Evolutionary conservation across 352 stramenopile species (phyloP).

Genomic region (Phytophthora quininea): DNA sequence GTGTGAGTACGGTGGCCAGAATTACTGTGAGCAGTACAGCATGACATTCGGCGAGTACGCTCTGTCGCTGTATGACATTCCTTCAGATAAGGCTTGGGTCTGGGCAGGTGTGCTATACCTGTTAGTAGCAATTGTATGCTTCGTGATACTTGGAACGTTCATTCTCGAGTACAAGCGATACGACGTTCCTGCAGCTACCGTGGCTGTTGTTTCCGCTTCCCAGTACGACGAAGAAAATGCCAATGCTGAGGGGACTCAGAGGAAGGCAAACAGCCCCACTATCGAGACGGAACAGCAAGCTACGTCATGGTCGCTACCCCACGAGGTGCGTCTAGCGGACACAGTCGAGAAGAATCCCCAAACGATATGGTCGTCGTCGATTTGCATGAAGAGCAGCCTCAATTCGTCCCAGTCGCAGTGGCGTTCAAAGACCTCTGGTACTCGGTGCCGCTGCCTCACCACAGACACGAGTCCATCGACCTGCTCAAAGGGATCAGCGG

Average conservation of each 20-base stretch:
- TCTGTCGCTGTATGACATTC: slow-evolving; percentile 33
- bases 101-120: slow-evolving; percentile 30
- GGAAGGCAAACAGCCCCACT: slow-evolving; percentile 7
- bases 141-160: slow-evolving; percentile 27
- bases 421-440: slow-evolving; percentile 46
- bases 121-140: slow-evolving; percentile 22
- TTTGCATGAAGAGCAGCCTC: slow-evolving; percentile 14
- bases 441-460: slow-evolving; percentile 23
- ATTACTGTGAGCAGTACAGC: slow-evolving; percentile 35
- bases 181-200: slow-evolving; percentile 18
- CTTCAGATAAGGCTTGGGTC: slow-evolving; percentile 36
- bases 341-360: not conserved
- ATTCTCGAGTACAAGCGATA: slow-evolving; percentile 37
- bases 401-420: slow-evolving; percentile 33
- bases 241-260: not conserved
- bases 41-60: slow-evolving; percentile 41
- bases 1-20: slow-evolving; percentile 30
- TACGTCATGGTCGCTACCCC: slow-evolving; percentile 25
- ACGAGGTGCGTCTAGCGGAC: not conserved
- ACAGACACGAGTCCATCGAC: slow-evolving; percentile 45
- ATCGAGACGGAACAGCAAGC: slow-evolving; percentile 6
- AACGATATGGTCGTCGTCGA: slow-evolving; percentile 18
- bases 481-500: slow-evolving; percentile 80
- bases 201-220: slow-evolving; percentile 14
- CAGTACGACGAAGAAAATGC: slow-evolving; percentile 4